Evolutionary conservation across 2,329 filamentous ascomycete genomes (phyloP), one percentile per base, ranked within the genome.

Genomic region (Hypoxylon sp.): DNA sequence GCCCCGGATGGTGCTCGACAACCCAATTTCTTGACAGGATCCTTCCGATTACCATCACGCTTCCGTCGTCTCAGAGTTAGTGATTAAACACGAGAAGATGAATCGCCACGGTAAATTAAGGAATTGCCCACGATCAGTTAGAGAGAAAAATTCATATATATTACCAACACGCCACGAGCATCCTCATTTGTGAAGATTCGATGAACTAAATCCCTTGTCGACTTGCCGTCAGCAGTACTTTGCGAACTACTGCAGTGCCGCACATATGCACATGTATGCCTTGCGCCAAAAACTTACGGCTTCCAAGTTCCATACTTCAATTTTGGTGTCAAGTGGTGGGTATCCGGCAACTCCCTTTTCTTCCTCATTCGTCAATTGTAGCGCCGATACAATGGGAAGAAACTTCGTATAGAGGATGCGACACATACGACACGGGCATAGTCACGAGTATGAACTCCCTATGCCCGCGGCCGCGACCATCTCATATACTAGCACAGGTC

Each of bases 351-450:
- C 16, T 56, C 37, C 21, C 30, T 61, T 43, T 54, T 34, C 12
- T 30, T 30, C 29, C 39, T 51, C 23, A 32, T 34, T 59, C 46
- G 23, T 43, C 45, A 23, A 23, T n/a, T 46, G n/a, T 50, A 9
- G 16, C 16, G 32, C 19, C 12, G 3, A 4, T 16, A 57, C 8
- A n/a, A 21, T 32, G 11, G 32, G 16, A 58, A 41, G 45, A 50
- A n/a, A 25, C n/a, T 34, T 30, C 19, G 30, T 25, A 27, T 37
- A 27, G 19, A 37, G 23, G 19, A 46, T 37, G 43, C 45, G 23
- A 37, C 45, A n/a, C 43, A 41, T 37, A 32, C 46, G 45, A 57
- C 27, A 58, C 54, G 30, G 8, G n/a, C 27, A 54, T 54, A 54
- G 39, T 56, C 29, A 27, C 41, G 19, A 34, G 14, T 37, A 29